phyloP scores from a whole-genome alignment of 306 rosid genomes.

The Rosa lucieae region DNA sequence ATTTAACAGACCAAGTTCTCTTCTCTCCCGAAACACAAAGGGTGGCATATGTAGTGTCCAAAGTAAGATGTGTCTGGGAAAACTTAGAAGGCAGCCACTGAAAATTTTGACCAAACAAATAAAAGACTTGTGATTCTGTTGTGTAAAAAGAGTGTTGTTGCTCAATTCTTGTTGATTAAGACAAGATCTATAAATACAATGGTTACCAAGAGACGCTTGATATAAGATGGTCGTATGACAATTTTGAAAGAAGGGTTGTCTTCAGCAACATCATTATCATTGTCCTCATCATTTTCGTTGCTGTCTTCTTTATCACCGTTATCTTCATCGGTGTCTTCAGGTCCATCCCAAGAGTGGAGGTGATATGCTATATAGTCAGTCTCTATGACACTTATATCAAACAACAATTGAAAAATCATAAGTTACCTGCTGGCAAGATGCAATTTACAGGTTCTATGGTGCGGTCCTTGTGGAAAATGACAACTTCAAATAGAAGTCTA shows the following conservation, averaged over 20 bases:
- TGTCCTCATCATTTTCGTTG: not conserved
- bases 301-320: not conserved
- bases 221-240: not conserved
- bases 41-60: not conserved
- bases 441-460: not conserved
- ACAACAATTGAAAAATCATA: not conserved
- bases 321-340: not conserved
- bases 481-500: constrained; percentile 9
- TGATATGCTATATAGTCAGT: not conserved
- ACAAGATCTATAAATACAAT: no score
- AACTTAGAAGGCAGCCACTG: not conserved
- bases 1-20: not conserved
- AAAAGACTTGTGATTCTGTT: no score
- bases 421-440: not conserved
- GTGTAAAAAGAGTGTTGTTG: no score
- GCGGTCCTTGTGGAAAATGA: not conserved
- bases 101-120: not conserved
- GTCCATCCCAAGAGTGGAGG: no score
- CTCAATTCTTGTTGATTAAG: not conserved
- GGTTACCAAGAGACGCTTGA: not conserved
- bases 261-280: not conserved
- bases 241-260: not conserved
- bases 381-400: not conserved
- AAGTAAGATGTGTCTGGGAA: not conserved
- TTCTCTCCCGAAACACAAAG: not conserved